Evolutionary conservation across 768 basidiomycete genomes (phyloP), one percentile per base, ranked within the genome.

Genomic region (Kwoniella sp.): DNA sequence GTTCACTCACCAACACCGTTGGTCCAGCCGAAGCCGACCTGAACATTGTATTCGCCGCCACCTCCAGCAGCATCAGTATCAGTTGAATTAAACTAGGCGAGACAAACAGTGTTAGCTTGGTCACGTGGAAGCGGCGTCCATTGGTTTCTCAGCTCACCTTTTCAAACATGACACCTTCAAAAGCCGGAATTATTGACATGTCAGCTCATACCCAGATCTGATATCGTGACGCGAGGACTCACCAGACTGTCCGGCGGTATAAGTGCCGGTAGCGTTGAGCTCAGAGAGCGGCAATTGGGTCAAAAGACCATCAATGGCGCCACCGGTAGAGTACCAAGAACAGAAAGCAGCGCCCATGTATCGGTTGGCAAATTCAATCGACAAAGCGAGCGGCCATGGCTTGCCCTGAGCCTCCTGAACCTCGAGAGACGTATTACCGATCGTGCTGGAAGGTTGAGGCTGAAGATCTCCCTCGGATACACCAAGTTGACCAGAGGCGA

Each of bases 281-380:
- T 76, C 72, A 19, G 60, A 54, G 7, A 72, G 37, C 0, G 92
- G 85, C 24, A 95, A 83, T 62, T 86, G 85, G 22, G 88, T 84
- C 2, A 94, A 80, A 40, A 92, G 21, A 17, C 84, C 85, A 0
- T 86, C 83, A 48, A 97, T 89, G 2, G 87, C 87, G 5, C 94
- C 94, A 33, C 94, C 94, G 0, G 92, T 96, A n/a, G 68, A 67
- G 49, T 71, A 91, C 93, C 94, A 97, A 69, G 90, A 91, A 79
- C 94, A 96, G 65, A 95, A 84, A 1, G 86, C 86, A 66, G 91
- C 88, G 26, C 88, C 82, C 69, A 90, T 83, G 78, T 93, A 95
- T 40, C 94, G 85, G 75, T 95, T 94, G 8, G 89, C 91, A 64
- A 93, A 82, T 75, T 90, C 86, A 48, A 89, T 84, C 70, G 83